A percentile compares a stretch with the other conserved stretches of the same genome.
Conservation (phyloP, 2,329 filamentous ascomycete genomes). For the Atkinsonella texensis region DNA sequence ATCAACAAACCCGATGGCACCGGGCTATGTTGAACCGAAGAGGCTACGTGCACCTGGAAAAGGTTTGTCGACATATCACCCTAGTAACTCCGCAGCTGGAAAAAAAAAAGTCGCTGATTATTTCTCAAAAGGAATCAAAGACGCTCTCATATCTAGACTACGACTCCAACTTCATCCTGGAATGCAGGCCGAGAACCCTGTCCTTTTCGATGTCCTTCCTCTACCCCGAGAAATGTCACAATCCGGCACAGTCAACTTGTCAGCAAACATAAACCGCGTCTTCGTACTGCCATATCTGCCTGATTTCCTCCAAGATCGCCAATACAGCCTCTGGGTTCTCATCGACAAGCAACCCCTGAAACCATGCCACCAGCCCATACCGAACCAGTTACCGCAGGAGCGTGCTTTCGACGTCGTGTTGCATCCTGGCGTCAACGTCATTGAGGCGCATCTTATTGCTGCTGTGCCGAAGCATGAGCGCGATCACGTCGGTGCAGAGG, state of each 20-base stretch:
- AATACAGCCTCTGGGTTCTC: slow-evolving; percentile 66
- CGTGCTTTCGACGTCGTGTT: slow-evolving; percentile 68
- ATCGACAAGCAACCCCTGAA: slow-evolving; percentile 55
- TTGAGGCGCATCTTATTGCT: slow-evolving; percentile 69
- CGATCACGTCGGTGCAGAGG: slow-evolving; percentile 44
- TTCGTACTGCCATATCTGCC: slow-evolving; percentile 59
- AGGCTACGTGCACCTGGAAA: slow-evolving; percentile 29
- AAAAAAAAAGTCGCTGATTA: neutral
- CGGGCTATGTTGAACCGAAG: slow-evolving; percentile 23
- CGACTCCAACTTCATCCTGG: slow-evolving; percentile 56
- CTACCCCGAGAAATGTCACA: slow-evolving; percentile 56
- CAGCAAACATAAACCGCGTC: slow-evolving; percentile 54
- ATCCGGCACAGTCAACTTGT: slow-evolving; percentile 59
- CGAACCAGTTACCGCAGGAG: slow-evolving; percentile 44
- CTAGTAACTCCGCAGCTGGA: neutral
- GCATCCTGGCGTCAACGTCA: slow-evolving; percentile 59
- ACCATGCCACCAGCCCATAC: slow-evolving; percentile 32
- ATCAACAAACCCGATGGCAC: slow-evolving; percentile 15
- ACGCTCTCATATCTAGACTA: slow-evolving; percentile 57
- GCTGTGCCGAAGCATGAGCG: slow-evolving; percentile 50
- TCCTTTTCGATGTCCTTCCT: slow-evolving; percentile 52
- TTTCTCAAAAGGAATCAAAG: slow-evolving; percentile 29
- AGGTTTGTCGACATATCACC: slow-evolving; percentile 19
- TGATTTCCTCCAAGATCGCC: slow-evolving; percentile 48
- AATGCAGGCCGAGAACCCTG: slow-evolving; percentile 48